These are phyloP conservation scores for Saccharum hybrid DNA, from an alignment of 202 grass and related monocot species.

Conservation along the genomic window DNA sequence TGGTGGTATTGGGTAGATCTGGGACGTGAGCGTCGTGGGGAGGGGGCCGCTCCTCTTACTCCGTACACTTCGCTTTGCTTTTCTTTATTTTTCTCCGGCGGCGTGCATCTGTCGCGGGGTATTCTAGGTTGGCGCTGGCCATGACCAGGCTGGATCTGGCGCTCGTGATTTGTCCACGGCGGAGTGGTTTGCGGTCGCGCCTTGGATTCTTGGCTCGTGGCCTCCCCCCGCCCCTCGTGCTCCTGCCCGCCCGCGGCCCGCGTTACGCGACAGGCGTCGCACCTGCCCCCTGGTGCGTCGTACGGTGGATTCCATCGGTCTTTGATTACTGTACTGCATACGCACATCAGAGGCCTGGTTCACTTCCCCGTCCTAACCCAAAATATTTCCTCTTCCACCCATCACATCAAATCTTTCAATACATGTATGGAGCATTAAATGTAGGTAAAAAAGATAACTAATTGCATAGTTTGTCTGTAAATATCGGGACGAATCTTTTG, in stretches of 20 bases:
- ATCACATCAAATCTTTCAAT: no score
- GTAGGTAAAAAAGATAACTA: no score
- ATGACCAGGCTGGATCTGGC: background rate
- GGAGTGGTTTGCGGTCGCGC: background rate
- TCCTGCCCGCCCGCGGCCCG: background rate
- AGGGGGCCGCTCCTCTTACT: no score
- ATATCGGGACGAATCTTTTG: no score
- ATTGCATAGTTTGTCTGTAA: no score
- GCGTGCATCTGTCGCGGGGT: background rate
- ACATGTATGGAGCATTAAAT: no score
- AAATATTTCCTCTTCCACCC: no score
- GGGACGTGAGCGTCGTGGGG: background rate
- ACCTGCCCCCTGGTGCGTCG: background rate
- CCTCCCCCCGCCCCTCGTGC: background rate
- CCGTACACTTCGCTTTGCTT: background rate
- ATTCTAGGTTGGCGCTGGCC: background rate
- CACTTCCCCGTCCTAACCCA: no score
- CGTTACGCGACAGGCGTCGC: background rate
- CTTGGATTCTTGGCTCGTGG: background rate
- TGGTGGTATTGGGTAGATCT: constrained; percentile 21
- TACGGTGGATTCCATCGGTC: background rate
- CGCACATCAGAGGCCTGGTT: no score
- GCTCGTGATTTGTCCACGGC: background rate
- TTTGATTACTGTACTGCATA: background rate
- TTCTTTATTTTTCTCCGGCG: background rate